phyloP scores from a whole-genome alignment of 371 early-diverging fungal species.

The Dinochytrium kinnereticum region DNA sequence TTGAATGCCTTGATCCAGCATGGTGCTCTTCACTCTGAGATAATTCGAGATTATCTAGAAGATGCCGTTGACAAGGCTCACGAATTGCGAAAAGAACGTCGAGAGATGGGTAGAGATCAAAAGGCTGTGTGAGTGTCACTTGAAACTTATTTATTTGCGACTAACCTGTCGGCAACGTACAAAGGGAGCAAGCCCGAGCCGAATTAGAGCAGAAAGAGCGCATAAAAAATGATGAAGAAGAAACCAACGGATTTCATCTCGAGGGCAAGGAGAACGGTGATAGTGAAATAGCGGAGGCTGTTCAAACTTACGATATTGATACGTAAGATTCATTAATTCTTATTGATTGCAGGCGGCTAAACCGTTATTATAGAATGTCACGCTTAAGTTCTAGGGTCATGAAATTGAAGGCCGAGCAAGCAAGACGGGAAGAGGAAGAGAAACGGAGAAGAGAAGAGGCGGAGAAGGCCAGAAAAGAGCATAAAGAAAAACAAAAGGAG shows the following conservation, averaged over 20 bases:
- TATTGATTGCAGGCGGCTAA: neutral
- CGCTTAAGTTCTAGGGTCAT: constrained; percentile 28
- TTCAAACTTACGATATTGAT: neutral
- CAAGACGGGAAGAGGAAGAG: constrained; percentile 29
- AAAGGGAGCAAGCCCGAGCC: neutral
- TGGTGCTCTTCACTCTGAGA: constrained; percentile 15
- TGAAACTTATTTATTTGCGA: constrained; percentile 8
- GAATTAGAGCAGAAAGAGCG: constrained; percentile 15
- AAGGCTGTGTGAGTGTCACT: constrained; percentile 30
- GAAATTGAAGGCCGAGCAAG: constrained; percentile 29
- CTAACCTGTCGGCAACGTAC: neutral
- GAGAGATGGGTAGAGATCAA: constrained; percentile 35
- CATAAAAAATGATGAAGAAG: neutral
- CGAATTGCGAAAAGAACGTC: constrained; percentile 43
- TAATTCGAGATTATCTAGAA: constrained; percentile 34
- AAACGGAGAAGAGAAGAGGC: constrained; percentile 23
- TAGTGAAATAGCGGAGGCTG: neutral
- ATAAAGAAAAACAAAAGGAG: constrained; percentile 27
- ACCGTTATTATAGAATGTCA: constrained; percentile 16
- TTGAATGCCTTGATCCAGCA: constrained; percentile 34
- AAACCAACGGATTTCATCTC: neutral
- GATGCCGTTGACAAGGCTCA: constrained; percentile 28
- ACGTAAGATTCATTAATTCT: neutral
- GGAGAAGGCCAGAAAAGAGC: constrained; percentile 19
- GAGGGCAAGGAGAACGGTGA: neutral